A percentile compares a stretch with the other conserved stretches of the same genome.
These are phyloP conservation scores for Eimeria maxima DNA, from an alignment of 169 alveolate genomes.

Conservation along the genomic window DNA sequence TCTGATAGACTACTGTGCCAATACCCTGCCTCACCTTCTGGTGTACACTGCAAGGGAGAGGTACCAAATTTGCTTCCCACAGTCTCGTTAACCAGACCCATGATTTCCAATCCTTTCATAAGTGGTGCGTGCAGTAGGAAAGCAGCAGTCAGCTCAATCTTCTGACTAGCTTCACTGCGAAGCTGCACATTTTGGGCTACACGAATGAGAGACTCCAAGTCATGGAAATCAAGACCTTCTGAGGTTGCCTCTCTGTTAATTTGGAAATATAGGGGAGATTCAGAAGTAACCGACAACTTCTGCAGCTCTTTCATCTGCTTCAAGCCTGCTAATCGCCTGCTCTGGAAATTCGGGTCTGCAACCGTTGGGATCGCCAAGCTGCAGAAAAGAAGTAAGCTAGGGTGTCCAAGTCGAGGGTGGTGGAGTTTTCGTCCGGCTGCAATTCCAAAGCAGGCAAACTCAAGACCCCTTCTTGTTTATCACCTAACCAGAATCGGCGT, in stretches of 20 bases:
- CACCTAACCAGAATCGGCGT: background rate
- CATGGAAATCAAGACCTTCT: background rate
- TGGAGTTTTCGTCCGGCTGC: constrained; percentile 49
- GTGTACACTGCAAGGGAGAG: constrained; percentile 73
- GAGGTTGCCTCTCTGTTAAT: constrained; percentile 37
- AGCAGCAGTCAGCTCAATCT: constrained; percentile 42
- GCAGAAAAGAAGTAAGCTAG: constrained; percentile 59
- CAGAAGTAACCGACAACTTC: constrained; percentile 8
- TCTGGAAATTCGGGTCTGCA: background rate
- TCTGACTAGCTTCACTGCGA: background rate
- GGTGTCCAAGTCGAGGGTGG: constrained; percentile 60
- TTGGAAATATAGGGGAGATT: constrained; percentile 56
- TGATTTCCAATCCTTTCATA: constrained; percentile 57
- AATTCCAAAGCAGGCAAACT: constrained; percentile 5
- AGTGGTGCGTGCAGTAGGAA: constrained; percentile 72
- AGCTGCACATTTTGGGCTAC: constrained; percentile 26
- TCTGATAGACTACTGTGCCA: too few relatives aligned
- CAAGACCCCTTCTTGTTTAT: background rate
- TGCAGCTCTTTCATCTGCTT: constrained; percentile 39
- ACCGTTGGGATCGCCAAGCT: constrained; percentile 19
- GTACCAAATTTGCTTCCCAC: constrained; percentile 3
- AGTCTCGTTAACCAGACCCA: constrained; percentile 51
- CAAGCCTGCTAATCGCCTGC: constrained; percentile 46
- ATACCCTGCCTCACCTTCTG: constrained; percentile 20
- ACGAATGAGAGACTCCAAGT: constrained; percentile 21